Conservation (phyloP, 1,284 basidiomycete species). For the Vanrija pseudolonga region DNA sequence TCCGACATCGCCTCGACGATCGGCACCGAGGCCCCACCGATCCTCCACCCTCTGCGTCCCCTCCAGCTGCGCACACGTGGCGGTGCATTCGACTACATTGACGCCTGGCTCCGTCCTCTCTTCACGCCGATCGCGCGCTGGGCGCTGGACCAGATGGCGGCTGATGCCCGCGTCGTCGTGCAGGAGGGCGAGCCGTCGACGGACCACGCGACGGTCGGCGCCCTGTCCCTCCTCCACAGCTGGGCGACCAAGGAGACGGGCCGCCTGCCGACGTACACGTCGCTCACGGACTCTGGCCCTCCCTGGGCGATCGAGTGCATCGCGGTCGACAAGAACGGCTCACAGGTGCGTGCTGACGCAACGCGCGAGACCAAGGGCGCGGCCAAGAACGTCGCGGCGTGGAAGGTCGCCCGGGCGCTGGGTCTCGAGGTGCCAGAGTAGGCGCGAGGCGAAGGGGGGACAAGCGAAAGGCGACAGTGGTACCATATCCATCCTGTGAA, state of each 20-base stretch:
- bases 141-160: conserved; percentile 18
- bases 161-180: background rate
- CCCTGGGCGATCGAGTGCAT: conserved; percentile 2
- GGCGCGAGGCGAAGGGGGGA: background rate
- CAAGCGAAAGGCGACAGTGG: too few relatives aligned
- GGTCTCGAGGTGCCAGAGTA: conserved; percentile 5
- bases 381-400: conserved; percentile 33
- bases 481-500: too few relatives aligned
- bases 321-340: conserved; percentile 3
- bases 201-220: conserved; percentile 1
- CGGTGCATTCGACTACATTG: conserved; percentile 29
- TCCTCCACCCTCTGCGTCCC: background rate
- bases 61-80: conserved; percentile 21
- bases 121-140: conserved; percentile 32
- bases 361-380: conserved; percentile 28
- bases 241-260: background rate
- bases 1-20: background rate
- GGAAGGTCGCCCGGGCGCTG: conserved; percentile 26
- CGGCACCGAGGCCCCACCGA: background rate
- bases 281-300: background rate
- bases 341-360: conserved; percentile 18
- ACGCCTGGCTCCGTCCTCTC: conserved; percentile 35
- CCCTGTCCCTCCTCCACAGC: conserved; percentile 5
- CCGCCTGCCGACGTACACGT: conserved; percentile 3
- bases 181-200: background rate